A percentile compares a stretch with the other conserved stretches of the same genome.
phyloP scores from a whole-genome alignment of 2,329 filamentous ascomycete genomes.

The Cadophora malorum region DNA sequence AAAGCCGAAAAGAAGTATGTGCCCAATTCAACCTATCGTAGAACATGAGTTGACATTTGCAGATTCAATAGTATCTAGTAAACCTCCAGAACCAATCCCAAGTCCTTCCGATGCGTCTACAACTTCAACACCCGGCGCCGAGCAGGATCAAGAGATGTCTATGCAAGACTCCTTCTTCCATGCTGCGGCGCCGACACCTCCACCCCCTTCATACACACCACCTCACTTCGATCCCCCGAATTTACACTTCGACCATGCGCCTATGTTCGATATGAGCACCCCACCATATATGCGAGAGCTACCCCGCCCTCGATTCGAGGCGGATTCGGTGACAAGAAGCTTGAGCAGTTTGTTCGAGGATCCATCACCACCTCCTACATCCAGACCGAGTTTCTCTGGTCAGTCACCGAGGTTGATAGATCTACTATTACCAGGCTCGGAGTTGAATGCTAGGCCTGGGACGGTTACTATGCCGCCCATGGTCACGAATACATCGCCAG shows the following conservation, averaged over 20 bases:
- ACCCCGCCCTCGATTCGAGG: slow-evolving; percentile 42
- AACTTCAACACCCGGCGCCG: slow-evolving; percentile 36
- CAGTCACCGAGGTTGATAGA: slow-evolving; percentile 56
- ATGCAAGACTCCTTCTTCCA: slow-evolving; percentile 45
- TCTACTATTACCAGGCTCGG: slow-evolving; percentile 55
- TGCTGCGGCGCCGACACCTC: slow-evolving; percentile 39
- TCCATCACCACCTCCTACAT: slow-evolving; percentile 41
- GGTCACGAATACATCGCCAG: slow-evolving; percentile 29
- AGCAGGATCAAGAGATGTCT: slow-evolving; percentile 37
- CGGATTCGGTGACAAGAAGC: slow-evolving; percentile 47
- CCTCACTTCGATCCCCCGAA: slow-evolving; percentile 32
- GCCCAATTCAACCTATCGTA: not conserved
- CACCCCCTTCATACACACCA: slow-evolving; percentile 26
- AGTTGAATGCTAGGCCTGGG: slow-evolving; percentile 49
- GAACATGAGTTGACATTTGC: slow-evolving; percentile 27
- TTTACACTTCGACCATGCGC: slow-evolving; percentile 38
- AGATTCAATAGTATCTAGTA: slow-evolving; percentile 38
- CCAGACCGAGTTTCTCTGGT: slow-evolving; percentile 47
- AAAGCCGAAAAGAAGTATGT: slow-evolving; percentile 40
- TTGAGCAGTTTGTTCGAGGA: slow-evolving; percentile 48
- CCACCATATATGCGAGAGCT: slow-evolving; percentile 41
- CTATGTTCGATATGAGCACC: slow-evolving; percentile 45
- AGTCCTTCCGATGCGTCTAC: slow-evolving; percentile 41
- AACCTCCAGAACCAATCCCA: slow-evolving; percentile 33
- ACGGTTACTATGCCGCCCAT: slow-evolving; percentile 38